Conservation (phyloP, 805 yeast genomes). For the Yamadazyma phyllophila region DNA sequence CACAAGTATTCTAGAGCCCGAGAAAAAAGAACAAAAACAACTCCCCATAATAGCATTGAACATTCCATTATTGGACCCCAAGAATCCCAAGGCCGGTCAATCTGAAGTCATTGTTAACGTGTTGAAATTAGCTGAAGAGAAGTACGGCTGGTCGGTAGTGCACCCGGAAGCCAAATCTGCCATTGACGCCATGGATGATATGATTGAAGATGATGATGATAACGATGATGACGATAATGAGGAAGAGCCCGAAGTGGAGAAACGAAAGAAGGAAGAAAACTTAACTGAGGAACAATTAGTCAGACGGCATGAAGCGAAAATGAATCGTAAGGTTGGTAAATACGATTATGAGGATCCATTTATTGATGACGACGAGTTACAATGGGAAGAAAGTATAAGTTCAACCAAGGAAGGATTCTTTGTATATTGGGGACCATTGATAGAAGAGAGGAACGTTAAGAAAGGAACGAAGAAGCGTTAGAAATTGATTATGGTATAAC, state of each 20-base stretch:
- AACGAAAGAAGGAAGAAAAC: slow-evolving; percentile 21
- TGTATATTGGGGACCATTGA: slow-evolving; percentile 89
- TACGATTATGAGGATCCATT: slow-evolving; percentile 94
- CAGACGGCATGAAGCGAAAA: slow-evolving; percentile 42
- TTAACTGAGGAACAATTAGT: slow-evolving; percentile 44
- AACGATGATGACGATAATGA: slow-evolving; percentile 25
- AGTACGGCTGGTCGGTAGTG: slow-evolving; percentile 73
- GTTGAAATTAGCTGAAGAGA: slow-evolving; percentile 71
- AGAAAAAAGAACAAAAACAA: slow-evolving; percentile 22
- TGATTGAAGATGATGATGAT: slow-evolving; percentile 32
- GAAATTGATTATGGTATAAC: slow-evolving; percentile 2
- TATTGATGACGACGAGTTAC: slow-evolving; percentile 89
- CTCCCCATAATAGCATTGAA: slow-evolving; percentile 54
- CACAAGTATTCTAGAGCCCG: slow-evolving; percentile 8
- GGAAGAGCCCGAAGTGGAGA: slow-evolving; percentile 10
- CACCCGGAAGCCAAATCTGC: slow-evolving; percentile 67
- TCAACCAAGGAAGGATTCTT: slow-evolving; percentile 94
- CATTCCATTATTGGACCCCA: slow-evolving; percentile 48
- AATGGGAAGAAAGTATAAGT: slow-evolving; percentile 91
- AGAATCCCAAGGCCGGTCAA: slow-evolving; percentile 53
- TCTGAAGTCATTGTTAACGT: slow-evolving; percentile 70
- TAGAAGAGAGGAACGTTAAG: slow-evolving; percentile 46
- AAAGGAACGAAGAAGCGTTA: slow-evolving; percentile 18
- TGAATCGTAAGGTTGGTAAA: slow-evolving; percentile 79
- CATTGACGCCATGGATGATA: slow-evolving; percentile 45